These are phyloP conservation scores for Myochromella boudieri DNA, from an alignment of 768 basidiomycete species.

Conservation along the genomic window DNA sequence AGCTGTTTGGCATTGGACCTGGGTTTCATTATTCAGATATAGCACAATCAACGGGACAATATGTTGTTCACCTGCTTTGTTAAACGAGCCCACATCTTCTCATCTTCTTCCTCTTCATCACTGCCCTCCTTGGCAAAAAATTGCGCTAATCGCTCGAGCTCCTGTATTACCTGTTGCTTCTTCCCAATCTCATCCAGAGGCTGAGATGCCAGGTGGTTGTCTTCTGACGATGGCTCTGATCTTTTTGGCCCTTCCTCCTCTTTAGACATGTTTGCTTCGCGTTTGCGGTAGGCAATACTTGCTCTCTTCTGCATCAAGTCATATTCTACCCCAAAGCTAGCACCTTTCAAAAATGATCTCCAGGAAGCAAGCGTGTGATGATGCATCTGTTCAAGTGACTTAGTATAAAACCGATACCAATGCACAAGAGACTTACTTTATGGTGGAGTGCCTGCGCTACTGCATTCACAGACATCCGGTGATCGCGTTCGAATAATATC, in stretches of 20 bases:
- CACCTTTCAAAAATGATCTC: slow-evolving; percentile 34
- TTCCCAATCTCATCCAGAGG: slow-evolving; percentile 3
- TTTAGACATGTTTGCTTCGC: slow-evolving; percentile 14
- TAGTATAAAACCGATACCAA: not conserved
- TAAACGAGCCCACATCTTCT: slow-evolving; percentile 52
- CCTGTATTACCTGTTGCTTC: slow-evolving; percentile 23
- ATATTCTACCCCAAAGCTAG: slow-evolving; percentile 34
- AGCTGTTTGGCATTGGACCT: slow-evolving; percentile 42
- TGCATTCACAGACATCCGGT: slow-evolving; percentile 34
- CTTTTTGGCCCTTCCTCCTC: not conserved
- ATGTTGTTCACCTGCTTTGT: slow-evolving; percentile 39
- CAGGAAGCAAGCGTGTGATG: slow-evolving; percentile 57
- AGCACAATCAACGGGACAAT: not conserved
- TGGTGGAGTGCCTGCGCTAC: slow-evolving; percentile 38
- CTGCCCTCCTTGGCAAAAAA: slow-evolving; percentile 56
- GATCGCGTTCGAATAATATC: slow-evolving; percentile 48
- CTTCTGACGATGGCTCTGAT: not conserved
- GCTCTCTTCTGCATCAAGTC: slow-evolving; percentile 51
- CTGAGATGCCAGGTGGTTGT: not conserved
- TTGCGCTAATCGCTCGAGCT: slow-evolving; percentile 47
- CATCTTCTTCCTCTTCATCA: slow-evolving; percentile 41
- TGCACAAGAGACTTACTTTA: slow-evolving; percentile 39
- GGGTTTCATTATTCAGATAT: slow-evolving; percentile 6
- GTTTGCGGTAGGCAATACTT: slow-evolving; percentile 51
- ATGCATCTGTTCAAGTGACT: slow-evolving; percentile 46